phyloP scores from a whole-genome alignment of 2,329 filamentous ascomycete species.

The Tolypocladium ovalisporum region DNA sequence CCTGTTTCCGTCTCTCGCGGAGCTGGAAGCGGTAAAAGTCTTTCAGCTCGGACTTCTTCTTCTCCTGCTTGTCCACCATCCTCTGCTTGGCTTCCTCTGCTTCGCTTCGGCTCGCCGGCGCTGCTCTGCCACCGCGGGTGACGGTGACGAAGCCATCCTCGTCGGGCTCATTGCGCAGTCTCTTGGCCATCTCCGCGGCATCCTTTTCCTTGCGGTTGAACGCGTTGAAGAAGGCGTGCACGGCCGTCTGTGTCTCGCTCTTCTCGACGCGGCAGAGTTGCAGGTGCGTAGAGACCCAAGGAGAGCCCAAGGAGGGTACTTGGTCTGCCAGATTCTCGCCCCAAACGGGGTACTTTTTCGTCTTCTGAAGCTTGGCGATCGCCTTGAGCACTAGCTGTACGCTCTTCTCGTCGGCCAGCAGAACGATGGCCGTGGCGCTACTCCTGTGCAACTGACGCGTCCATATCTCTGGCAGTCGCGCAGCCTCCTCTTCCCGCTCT shows the following conservation, averaged over 20 bases:
- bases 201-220: slow-evolving; percentile 63
- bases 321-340: slow-evolving; percentile 48
- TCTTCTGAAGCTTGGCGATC: slow-evolving; percentile 49
- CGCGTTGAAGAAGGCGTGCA: slow-evolving; percentile 79
- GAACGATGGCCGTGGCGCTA: slow-evolving; percentile 68
- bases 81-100: slow-evolving; percentile 48
- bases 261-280: slow-evolving; percentile 60
- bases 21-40: slow-evolving; percentile 82
- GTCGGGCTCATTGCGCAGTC: slow-evolving; percentile 69
- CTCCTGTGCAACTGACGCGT: slow-evolving; percentile 57
- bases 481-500: slow-evolving; percentile 44
- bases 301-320: slow-evolving; percentile 44
- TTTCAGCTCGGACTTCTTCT: slow-evolving; percentile 51
- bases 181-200: slow-evolving; percentile 49
- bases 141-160: slow-evolving; percentile 96
- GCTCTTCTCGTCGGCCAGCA: slow-evolving; percentile 75
- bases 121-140: slow-evolving; percentile 61
- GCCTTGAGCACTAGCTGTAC: slow-evolving; percentile 69
- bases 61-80: slow-evolving; percentile 51
- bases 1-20: slow-evolving; percentile 66
- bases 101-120: slow-evolving; percentile 65
- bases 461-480: slow-evolving; percentile 62
- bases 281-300: slow-evolving; percentile 55
- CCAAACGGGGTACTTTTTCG: slow-evolving; percentile 57
- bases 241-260: slow-evolving; percentile 53